These are phyloP conservation scores for Botryotinia convoluta DNA, from an alignment of 2,329 filamentous ascomycete species.

Conservation along the genomic window DNA sequence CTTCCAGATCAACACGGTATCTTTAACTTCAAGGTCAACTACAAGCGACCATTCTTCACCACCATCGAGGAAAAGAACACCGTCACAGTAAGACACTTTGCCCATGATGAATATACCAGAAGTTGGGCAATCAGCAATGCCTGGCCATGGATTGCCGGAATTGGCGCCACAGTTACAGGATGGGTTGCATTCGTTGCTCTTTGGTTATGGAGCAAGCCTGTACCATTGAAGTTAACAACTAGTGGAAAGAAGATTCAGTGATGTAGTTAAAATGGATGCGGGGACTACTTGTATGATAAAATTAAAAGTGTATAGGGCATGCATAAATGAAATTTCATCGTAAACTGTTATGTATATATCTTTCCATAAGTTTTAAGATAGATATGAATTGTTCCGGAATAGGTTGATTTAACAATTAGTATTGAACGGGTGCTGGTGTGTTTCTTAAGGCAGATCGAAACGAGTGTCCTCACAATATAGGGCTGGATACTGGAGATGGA, in stretches of 20 bases:
- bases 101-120: slow-evolving; percentile 93
- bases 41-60: slow-evolving; percentile 90
- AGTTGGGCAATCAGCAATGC: slow-evolving; percentile 87
- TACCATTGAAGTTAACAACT: slow-evolving; percentile 35
- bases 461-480: neutral
- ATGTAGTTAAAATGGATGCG: slow-evolving; percentile 16
- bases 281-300: slow-evolving; percentile 33
- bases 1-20: slow-evolving; percentile 97
- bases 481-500: neutral
- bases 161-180: slow-evolving; percentile 77
- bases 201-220: slow-evolving; percentile 77
- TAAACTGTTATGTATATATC: neutral
- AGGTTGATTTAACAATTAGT: neutral
- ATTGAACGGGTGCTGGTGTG: neutral
- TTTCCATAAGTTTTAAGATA: neutral
- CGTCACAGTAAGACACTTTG: slow-evolving; percentile 92
- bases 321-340: slow-evolving; percentile 21
- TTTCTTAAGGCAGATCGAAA: neutral
- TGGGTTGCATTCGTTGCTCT: slow-evolving; percentile 82
- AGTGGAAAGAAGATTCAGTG: slow-evolving; percentile 44
- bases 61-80: slow-evolving; percentile 91
- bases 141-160: slow-evolving; percentile 91
- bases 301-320: slow-evolving; percentile 31
- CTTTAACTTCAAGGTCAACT: slow-evolving; percentile 97
- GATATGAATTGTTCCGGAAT: neutral